Conservation (phyloP, 805 yeast species). For the Barnettozyma botsteinii region DNA sequence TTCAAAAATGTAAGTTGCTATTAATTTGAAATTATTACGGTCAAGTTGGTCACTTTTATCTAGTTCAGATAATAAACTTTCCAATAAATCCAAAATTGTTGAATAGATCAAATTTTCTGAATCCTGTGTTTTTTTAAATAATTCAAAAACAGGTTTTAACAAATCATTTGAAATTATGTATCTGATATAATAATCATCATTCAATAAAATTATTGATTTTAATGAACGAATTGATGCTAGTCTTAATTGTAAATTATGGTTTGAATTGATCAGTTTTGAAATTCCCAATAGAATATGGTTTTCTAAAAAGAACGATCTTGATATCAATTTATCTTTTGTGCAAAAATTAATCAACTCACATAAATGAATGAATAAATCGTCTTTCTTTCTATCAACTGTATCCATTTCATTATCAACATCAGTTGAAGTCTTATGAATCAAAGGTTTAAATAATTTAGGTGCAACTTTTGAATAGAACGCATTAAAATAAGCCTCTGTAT, state of each 20-base stretch:
- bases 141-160: constrained; percentile 41
- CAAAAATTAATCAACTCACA: constrained; percentile 72
- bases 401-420: not conserved
- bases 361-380: constrained; percentile 45
- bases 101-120: constrained; percentile 67
- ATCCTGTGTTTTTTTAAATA: constrained; percentile 42
- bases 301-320: constrained; percentile 59
- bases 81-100: constrained; percentile 64
- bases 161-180: constrained; percentile 52
- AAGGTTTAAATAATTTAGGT: constrained; percentile 45
- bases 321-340: constrained; percentile 43
- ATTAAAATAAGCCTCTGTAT: constrained; percentile 42
- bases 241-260: constrained; percentile 43
- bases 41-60: constrained; percentile 12
- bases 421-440: constrained; percentile 26
- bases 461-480: constrained; percentile 63
- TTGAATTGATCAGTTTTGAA: constrained; percentile 38
- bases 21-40: constrained; percentile 20
- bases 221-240: constrained; percentile 66
- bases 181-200: constrained; percentile 56
- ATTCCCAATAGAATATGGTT: constrained; percentile 55
- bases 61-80: constrained; percentile 31
- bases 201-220: constrained; percentile 52
- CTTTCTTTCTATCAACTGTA: constrained; percentile 26
- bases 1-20: constrained; percentile 21